A percentile compares a stretch with the other conserved stretches of the same genome.
Evolutionary conservation across 2,329 filamentous ascomycete species (phyloP).

Genomic region (Penicillium sp.): DNA sequence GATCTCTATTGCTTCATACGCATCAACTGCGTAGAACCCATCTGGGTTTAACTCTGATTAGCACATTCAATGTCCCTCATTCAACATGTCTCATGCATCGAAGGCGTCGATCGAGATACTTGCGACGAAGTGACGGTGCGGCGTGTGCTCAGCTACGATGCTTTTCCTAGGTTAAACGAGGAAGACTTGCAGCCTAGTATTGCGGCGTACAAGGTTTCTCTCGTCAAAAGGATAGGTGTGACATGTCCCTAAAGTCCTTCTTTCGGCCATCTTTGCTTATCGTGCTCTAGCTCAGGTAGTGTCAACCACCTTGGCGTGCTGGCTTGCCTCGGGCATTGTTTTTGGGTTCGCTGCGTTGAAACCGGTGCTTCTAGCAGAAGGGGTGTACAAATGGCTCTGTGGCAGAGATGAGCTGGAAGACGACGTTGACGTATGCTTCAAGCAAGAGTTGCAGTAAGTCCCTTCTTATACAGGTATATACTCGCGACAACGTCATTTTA

Average conservation of each 20-base stretch:
- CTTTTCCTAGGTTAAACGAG: constrained; percentile 38
- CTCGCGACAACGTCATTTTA: constrained; percentile 8
- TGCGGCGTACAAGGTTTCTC: constrained; percentile 49
- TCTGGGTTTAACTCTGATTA: background rate
- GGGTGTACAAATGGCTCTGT: constrained; percentile 66
- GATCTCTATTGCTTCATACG: background rate
- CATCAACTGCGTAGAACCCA: background rate
- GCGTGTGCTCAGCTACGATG: constrained; percentile 47
- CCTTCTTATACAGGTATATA: background rate
- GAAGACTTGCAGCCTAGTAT: constrained; percentile 42
- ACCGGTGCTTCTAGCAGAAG: constrained; percentile 70
- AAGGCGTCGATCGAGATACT: constrained; percentile 45
- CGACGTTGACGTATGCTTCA: constrained; percentile 51
- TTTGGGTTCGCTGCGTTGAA: constrained; percentile 85
- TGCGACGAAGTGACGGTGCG: constrained; percentile 30
- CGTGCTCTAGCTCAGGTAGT: constrained; percentile 55
- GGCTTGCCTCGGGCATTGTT: constrained; percentile 72
- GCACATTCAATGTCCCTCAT: constrained; percentile 46
- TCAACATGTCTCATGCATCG: constrained; percentile 49
- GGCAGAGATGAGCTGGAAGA: constrained; percentile 47
- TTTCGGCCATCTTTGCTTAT: constrained; percentile 12
- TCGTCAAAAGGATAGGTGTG: constrained; percentile 30
- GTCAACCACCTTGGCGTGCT: constrained; percentile 66
- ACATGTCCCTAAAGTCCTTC: background rate
- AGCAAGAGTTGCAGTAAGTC: constrained; percentile 50